A percentile compares a stretch with the other conserved stretches of the same genome.
Evolutionary conservation across 495 filamentous ascomycete species (phyloP).

Genomic region (Platismatia glauca): DNA sequence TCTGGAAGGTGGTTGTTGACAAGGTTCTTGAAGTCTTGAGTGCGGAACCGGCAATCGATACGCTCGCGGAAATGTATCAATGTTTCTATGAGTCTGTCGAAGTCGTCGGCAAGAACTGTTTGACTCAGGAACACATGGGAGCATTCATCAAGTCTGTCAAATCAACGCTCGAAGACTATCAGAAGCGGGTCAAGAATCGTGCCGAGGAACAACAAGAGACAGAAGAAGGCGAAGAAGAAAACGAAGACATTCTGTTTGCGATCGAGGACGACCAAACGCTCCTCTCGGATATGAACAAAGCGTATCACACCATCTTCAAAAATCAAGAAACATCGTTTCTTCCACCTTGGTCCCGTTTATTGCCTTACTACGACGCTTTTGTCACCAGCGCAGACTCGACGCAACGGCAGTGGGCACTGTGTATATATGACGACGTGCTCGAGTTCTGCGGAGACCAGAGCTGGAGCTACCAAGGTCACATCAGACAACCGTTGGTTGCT

Average conservation of each 20-base stretch:
- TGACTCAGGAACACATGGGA: slow-evolving; percentile 68
- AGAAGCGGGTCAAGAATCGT: slow-evolving; percentile 68
- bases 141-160: slow-evolving; percentile 78
- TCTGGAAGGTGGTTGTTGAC: slow-evolving; percentile 81
- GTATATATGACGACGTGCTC: slow-evolving; percentile 96
- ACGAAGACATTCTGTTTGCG: slow-evolving; percentile 72
- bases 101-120: slow-evolving; percentile 75
- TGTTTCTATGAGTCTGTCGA: slow-evolving; percentile 99
- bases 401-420: slow-evolving; percentile 95
- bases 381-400: slow-evolving; percentile 77
- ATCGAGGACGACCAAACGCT: slow-evolving; percentile 97
- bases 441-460: slow-evolving; percentile 88
- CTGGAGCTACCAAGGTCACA: slow-evolving; percentile 72
- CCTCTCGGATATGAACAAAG: slow-evolving; percentile 99
- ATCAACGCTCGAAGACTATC: slow-evolving; percentile 84
- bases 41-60: slow-evolving; percentile 91
- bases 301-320: slow-evolving; percentile 98
- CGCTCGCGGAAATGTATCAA: slow-evolving; percentile 97
- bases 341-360: slow-evolving; percentile 73
- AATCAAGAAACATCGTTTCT: slow-evolving; percentile 81
- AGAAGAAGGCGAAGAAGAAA: slow-evolving; percentile 78
- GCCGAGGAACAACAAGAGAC: slow-evolving; percentile 63
- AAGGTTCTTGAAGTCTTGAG: slow-evolving; percentile 92
- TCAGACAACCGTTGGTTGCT: slow-evolving; percentile 72
- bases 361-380: slow-evolving; percentile 76